Base-by-base conservation (phyloP, 2,329 filamentous ascomycete species). In the Ceratocystis diversiconidia region DNA sequence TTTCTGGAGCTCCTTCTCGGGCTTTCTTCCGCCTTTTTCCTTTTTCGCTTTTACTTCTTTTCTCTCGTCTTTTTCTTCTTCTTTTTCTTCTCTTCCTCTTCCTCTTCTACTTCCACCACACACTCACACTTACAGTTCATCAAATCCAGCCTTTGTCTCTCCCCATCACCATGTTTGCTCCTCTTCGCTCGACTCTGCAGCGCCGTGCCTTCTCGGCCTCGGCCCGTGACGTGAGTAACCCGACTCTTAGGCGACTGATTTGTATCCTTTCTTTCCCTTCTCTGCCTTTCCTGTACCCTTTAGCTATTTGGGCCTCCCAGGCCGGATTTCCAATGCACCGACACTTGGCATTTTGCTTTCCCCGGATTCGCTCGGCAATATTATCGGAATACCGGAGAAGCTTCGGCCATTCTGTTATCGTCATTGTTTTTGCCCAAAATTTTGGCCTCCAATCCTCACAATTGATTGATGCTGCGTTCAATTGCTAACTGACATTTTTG, bases 181-280 rank as follows among this genome's bases (percentile, higher is more conserved):
- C 55, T 61, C 28, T 83, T 62, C 63, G 63, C 76, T 81, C 84
- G 70, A 80, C 75, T 71, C 79, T 87, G 77, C 88, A 90, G 81
- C 83, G 85, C 79, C 85, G 89, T 74, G 87, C 88, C 76, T 92
- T 92, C 80, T 90, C 89, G 74, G 87, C 84, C 75, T 87, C 88
- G 74, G 86, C 88, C 73, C 82, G 85, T 78, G 82, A 90, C 79
- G 88, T 92, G 78, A 66, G 46, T 67, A 63, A 17, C 64, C 61
- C 67, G 65, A 68, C 65, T 55, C 69, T 57, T 65, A 68, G 67
- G 62, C 60, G 67, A 63, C 60, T 44, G 7, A n/a, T 3, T 50
- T n/a, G 52, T 28, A 17, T 65, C 63, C 62, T 66, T 65, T 43
- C 15, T 30, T 28, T 1, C 5, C 25, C 30, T 30, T 22, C 61